Evolutionary conservation across 2,329 filamentous ascomycete genomes (phyloP).

Genomic region (Raffaelea arxii): DNA sequence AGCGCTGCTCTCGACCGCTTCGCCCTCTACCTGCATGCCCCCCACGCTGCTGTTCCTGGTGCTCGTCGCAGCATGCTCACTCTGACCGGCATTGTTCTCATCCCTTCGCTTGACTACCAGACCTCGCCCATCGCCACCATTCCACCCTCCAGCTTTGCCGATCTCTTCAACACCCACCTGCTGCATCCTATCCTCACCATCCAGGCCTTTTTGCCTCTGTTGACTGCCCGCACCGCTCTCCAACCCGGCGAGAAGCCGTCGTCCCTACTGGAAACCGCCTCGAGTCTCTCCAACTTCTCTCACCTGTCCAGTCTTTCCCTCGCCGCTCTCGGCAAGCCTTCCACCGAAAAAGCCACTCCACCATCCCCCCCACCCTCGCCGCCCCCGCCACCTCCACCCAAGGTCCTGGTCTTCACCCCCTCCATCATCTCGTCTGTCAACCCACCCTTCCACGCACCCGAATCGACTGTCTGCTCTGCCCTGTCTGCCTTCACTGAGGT

Average conservation of each 20-base stretch:
- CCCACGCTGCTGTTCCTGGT: conserved; percentile 67
- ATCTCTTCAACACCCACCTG: conserved; percentile 86
- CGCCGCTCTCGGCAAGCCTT: conserved; percentile 18
- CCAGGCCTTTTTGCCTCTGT: conserved; percentile 77
- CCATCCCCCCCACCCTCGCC: not conserved
- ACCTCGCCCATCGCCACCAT: conserved; percentile 79
- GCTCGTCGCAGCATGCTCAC: conserved; percentile 67
- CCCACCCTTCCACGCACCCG: conserved; percentile 73
- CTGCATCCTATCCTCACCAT: conserved; percentile 81
- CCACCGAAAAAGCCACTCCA: conserved; percentile 29
- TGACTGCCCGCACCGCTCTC: conserved; percentile 50
- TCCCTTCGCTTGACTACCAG: conserved; percentile 72
- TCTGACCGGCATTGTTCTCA: conserved; percentile 71
- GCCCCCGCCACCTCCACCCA: conserved; percentile 27
- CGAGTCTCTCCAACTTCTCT: conserved; percentile 1
- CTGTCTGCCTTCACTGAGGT: conserved; percentile 80
- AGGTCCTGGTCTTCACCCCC: conserved; percentile 69
- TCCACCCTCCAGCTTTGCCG: conserved; percentile 72
- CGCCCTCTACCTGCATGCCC: conserved; percentile 58
- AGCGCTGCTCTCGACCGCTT: conserved; percentile 63
- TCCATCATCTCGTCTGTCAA: conserved; percentile 71
- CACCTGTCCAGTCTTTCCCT: conserved; percentile 2
- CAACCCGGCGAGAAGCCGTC: conserved; percentile 17
- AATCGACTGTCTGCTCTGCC: conserved; percentile 76
- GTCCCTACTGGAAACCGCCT: conserved; percentile 8